Base-by-base conservation (phyloP, 768 basidiomycete genomes). In the Suillus decipiens region DNA sequence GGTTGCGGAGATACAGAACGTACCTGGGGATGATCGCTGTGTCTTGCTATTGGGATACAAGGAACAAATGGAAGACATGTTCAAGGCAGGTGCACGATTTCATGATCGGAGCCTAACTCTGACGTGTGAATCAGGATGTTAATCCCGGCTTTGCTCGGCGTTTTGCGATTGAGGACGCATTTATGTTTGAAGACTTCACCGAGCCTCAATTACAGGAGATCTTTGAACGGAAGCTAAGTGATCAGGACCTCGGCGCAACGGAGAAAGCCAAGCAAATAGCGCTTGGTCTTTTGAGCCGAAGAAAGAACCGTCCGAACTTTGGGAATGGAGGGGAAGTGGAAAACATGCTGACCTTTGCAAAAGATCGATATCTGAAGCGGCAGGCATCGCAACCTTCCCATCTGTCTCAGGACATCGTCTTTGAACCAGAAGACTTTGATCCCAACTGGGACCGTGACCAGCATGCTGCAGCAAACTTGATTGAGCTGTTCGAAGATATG, bases 31-130 rank as follows among this genome's bases (percentile, higher is more conserved):
- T 69, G 89, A 90, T 69, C 80, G 88, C 33, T 89, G 87, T 60
- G 86, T 90, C 0, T 74, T 90, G 11, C 71, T 90, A 45, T 69
- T 88, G 1, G 89, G 89, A 0, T 90, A 90, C 72, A 83, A 85
- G 62, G 78, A 83, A 5, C 78, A 89, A 67, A 89, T 90, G 82
- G 70, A 74, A n/a, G 85, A 89, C 31, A 90, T 90, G 89, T 89
- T 89, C 73, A 86, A 88, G 77, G 89, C 82, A 70, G 53, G 76
- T 64, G 19, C 33, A 36, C 12, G 53, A 7, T 17, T 24, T 50
- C n/a, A 34, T 34, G 2, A 1, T 5, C 14, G 31, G 3, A 3
- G 5, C 1, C 19, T 50, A 3, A 10, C 48, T 10, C 24, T 66
- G 33, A 63, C 53, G 53, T 6, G 48, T 8, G 14, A 39, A 33